phyloP scores from a whole-genome alignment of 2,329 filamentous ascomycete species.

The Talaromyces sp. region DNA sequence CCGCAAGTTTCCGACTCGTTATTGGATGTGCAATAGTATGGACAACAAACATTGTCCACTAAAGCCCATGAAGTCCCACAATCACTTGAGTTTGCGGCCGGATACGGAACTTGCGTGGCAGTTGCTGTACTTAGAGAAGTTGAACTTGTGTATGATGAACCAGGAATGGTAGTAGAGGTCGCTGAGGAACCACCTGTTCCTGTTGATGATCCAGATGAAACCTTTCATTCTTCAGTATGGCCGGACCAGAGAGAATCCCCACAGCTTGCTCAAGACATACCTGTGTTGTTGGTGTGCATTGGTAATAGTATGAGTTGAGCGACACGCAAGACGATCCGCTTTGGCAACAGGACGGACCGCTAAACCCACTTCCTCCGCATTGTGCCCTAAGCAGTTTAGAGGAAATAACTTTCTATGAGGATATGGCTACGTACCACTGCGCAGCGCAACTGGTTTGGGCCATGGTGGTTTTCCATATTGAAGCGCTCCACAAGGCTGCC shows the following conservation, averaged over 20 bases:
- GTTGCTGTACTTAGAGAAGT: not conserved
- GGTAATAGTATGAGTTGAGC: conserved; percentile 8
- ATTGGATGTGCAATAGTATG: conserved; percentile 14
- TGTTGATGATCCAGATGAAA: not conserved
- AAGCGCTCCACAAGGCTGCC: not conserved
- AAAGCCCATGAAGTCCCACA: conserved; percentile 12
- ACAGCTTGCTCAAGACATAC: not conserved
- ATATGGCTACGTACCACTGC: not conserved
- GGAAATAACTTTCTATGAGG: not conserved
- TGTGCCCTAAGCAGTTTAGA: not conserved
- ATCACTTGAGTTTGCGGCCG: conserved; percentile 2
- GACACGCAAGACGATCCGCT: not conserved
- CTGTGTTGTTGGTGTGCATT: conserved; percentile 11
- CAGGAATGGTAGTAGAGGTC: not conserved
- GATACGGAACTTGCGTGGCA: conserved; percentile 11
- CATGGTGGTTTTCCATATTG: not conserved
- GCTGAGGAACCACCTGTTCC: not conserved
- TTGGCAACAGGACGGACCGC: conserved; percentile 4
- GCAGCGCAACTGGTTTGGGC: conserved; percentile 4
- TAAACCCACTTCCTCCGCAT: conserved; percentile 8
- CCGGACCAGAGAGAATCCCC: not conserved
- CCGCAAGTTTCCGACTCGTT: conserved; percentile 13
- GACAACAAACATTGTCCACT: conserved; percentile 14
- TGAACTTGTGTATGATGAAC: conserved; percentile 5
- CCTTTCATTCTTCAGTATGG: not conserved